phyloP scores from a whole-genome alignment of 805 yeast species.

The Candida nonsorbophila region DNA sequence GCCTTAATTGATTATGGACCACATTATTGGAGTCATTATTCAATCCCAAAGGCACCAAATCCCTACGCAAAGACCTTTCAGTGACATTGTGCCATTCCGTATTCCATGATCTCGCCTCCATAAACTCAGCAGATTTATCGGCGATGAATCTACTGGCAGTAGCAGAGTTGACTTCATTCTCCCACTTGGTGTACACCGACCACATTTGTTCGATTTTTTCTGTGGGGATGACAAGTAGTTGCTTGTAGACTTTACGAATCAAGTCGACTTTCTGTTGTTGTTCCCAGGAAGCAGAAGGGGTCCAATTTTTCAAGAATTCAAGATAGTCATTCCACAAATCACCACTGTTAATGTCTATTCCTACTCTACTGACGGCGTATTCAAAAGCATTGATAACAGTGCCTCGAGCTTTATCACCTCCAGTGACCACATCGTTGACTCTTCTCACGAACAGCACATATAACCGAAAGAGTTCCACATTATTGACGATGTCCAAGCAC shows the following conservation, averaged over 20 bases:
- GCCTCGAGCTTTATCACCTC: constrained; percentile 75
- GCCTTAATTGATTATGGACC: constrained; percentile 38
- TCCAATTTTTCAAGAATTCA: constrained; percentile 73
- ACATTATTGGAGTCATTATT: constrained; percentile 12
- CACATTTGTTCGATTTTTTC: constrained; percentile 71
- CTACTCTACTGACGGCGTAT: constrained; percentile 72
- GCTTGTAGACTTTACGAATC: constrained; percentile 66
- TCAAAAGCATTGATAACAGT: constrained; percentile 78
- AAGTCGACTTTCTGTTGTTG: constrained; percentile 75
- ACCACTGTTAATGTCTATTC: constrained; percentile 68
- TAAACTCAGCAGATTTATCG: constrained; percentile 76
- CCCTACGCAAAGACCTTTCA: constrained; percentile 40
- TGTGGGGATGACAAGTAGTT: constrained; percentile 71
- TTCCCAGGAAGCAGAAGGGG: constrained; percentile 78
- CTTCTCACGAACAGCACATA: constrained; percentile 77
- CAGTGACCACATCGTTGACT: constrained; percentile 64
- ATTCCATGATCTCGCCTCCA: constrained; percentile 77
- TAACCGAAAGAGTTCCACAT: constrained; percentile 68
- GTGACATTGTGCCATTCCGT: constrained; percentile 65
- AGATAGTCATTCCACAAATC: constrained; percentile 78
- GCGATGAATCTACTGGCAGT: constrained; percentile 82
- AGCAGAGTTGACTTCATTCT: constrained; percentile 64
- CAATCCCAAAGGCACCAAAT: constrained; percentile 21
- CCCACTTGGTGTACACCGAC: constrained; percentile 80
- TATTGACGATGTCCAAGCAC: constrained; percentile 56